Base-by-base conservation (phyloP, 2,329 filamentous ascomycete species). In the Fusarium sarcochroum region DNA sequence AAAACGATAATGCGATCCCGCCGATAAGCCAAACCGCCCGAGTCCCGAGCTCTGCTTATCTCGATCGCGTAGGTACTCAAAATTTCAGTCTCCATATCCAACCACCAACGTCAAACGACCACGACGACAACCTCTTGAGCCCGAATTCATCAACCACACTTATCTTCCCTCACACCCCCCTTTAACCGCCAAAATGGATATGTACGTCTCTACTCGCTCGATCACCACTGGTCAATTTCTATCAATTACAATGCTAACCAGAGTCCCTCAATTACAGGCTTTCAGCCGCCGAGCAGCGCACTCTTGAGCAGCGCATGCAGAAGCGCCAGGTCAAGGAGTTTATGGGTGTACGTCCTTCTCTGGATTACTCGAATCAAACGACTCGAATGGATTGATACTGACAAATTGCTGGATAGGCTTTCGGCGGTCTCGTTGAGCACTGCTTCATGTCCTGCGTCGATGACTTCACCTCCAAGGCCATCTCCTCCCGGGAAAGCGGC, bases 271-370 rank as follows among this genome's bases (percentile, higher is more conserved):
- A 70, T 58, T 15, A 40, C 65, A 86, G 85, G 79, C 91, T 97
- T 79, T 93, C 88, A 73, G 79, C 86, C 76, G 81, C 89, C 76
- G 95, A 98, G 86, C 93, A 97, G 86, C 92, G 93, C 84, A 93
- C 96, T 87, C 92, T 99, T 79, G 91, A 97, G 83, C 84, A 89
- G 83, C 93, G 96, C 82, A 94, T 99, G 89, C 94, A 98, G 86
- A 92, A 93, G 84, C 97, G 96, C 84, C 96, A 99, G 84, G 93
- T 99, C 87, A 97, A 97, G 85, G 95, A 98, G 80, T 98, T 99
- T 80, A 97, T 98, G 91, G 92, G 89, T 76, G 96, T 98, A 87
- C 75, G 93, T 86, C 37, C 58, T 63, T 46, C 52, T 51, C 51
- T 50, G 3, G 10, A 30, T 3, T 8, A 4, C 49, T 7, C 21